A percentile compares a stretch with the other conserved stretches of the same genome.
These are phyloP conservation scores for Boletus reticulatus DNA, from an alignment of 768 basidiomycete species.

Conservation along the genomic window DNA sequence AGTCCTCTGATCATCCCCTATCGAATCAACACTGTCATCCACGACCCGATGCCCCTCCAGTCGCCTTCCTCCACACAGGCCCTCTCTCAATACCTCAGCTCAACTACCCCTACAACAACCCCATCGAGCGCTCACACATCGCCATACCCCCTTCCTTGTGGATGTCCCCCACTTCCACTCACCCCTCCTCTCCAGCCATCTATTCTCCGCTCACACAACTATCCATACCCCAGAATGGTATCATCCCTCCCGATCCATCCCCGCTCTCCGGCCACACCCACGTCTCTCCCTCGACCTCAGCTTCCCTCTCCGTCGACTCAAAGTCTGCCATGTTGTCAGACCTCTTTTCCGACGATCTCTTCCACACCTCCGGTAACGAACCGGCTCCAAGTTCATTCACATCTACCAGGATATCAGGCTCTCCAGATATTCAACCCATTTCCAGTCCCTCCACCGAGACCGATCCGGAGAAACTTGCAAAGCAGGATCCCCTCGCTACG, in stretches of 20 bases:
- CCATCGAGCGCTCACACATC: constrained; percentile 49
- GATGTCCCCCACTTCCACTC: constrained; percentile 71
- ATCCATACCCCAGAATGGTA: constrained; percentile 34
- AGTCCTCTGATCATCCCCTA: constrained; percentile 21
- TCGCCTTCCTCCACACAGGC: constrained; percentile 15
- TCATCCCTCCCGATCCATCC: constrained; percentile 30
- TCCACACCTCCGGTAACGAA: constrained; percentile 32
- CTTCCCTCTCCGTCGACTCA: constrained; percentile 47
- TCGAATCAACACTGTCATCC: constrained; percentile 13
- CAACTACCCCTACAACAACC: constrained; percentile 26
- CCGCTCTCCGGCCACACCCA: constrained; percentile 35
- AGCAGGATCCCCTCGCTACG: constrained; percentile 88
- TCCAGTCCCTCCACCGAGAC: constrained; percentile 41
- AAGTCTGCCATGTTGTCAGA: constrained; percentile 67
- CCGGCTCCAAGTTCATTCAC: constrained; percentile 52
- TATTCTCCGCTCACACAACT: constrained; percentile 40
- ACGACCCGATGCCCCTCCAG: constrained; percentile 9
- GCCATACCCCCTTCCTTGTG: constrained; percentile 75
- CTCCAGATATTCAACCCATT: constrained; percentile 58
- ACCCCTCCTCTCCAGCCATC: constrained; percentile 42
- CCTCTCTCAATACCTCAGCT: constrained; percentile 18
- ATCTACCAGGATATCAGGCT: constrained; percentile 65
- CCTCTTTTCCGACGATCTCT: constrained; percentile 70
- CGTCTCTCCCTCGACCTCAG: constrained; percentile 42
- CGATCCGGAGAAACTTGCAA: constrained; percentile 66